Evolutionary conservation across 2,329 filamentous ascomycete species (phyloP), one percentile per base, ranked within the genome.

Genomic region (Colletotrichum siamense): DNA sequence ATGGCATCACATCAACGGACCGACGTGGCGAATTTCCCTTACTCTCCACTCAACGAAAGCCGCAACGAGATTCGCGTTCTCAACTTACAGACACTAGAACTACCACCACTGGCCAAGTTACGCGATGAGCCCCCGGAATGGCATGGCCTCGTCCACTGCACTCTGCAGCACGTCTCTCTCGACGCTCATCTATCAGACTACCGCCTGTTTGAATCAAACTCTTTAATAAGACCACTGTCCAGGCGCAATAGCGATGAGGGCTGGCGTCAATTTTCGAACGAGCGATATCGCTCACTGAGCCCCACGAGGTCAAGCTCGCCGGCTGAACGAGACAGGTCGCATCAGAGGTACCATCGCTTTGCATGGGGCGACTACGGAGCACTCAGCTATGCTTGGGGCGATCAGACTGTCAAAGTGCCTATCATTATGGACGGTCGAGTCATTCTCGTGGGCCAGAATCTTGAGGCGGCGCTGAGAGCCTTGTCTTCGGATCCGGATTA

Each of bases 311-410:
- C 36, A 16, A 30, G 57, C 57, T 73, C 71, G 8, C 71, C 71
- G 3, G 61, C 69, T 30, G 71, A 73, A 13, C 39, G 71, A 18
- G 36, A 55, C 8, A 32, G 71, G 5, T 63, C 71, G 30, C 71
- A 73, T 34, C 66, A 26, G 39, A 67, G 66, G 12, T 73, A 73
- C 15, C 71, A 75, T 22, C 72, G 72, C 26, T 75, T 73, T 24
- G 28, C 15, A 28, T 75, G 72, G 69, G 72, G 72, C 13, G 72
- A 75, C 49, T 75, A 75, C 16, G 72, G 68, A 26, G 72, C 72
- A 4, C 52, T 75, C 16, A 71, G 68, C 7, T 75, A 75, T 8
- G 70, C 72, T 15, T 75, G 72, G 72, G 72, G 72, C 12, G 61
- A 71, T 18, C 68, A 75, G 28, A n/a, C 44, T 10, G 39, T 59